phyloP scores from a whole-genome alignment of 2,329 filamentous ascomycete species.

The Fusarium sp. region DNA sequence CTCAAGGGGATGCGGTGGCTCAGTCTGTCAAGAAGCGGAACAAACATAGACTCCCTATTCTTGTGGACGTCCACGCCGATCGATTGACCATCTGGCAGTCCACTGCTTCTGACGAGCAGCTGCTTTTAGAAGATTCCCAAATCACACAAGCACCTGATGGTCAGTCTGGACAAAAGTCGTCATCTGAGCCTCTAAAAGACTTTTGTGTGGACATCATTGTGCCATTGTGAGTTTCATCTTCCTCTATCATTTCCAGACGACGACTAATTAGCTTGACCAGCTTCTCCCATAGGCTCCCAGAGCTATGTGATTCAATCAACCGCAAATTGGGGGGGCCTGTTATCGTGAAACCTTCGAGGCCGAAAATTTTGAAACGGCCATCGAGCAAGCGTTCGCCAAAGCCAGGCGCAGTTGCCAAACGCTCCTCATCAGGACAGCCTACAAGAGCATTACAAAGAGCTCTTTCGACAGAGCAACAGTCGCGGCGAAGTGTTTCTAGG shows the following conservation, averaged over 20 bases:
- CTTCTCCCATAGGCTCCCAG: slow-evolving; percentile 81
- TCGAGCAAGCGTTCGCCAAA: slow-evolving; percentile 59
- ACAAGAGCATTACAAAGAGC: slow-evolving; percentile 71
- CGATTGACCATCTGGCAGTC: slow-evolving; percentile 88
- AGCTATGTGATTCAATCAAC: slow-evolving; percentile 76
- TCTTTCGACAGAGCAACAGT: slow-evolving; percentile 69
- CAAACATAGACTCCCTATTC: slow-evolving; percentile 72
- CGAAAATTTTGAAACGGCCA: slow-evolving; percentile 60
- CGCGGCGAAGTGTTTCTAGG: slow-evolving; percentile 65
- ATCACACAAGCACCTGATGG: slow-evolving; percentile 50
- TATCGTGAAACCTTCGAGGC: slow-evolving; percentile 67
- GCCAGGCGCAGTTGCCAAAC: slow-evolving; percentile 66
- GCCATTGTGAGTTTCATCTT: slow-evolving; percentile 72
- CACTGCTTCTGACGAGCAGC: slow-evolving; percentile 71
- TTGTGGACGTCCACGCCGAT: slow-evolving; percentile 81
- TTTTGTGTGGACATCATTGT: slow-evolving; percentile 86
- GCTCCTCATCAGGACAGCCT: slow-evolving; percentile 56
- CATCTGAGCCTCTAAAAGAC: slow-evolving; percentile 75
- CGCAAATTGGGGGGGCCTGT: slow-evolving; percentile 81
- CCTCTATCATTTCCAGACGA: neutral
- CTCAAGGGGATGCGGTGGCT: slow-evolving; percentile 48
- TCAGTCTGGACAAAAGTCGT: slow-evolving; percentile 56
- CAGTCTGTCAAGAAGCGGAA: slow-evolving; percentile 65
- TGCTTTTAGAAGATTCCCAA: slow-evolving; percentile 64
- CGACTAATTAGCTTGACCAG: slow-evolving; percentile 62